A percentile compares a stretch with the other conserved stretches of the same genome.
Evolutionary conservation across 2,329 filamentous ascomycete species (phyloP).

Genomic region (Teratosphaeria zuluensis): DNA sequence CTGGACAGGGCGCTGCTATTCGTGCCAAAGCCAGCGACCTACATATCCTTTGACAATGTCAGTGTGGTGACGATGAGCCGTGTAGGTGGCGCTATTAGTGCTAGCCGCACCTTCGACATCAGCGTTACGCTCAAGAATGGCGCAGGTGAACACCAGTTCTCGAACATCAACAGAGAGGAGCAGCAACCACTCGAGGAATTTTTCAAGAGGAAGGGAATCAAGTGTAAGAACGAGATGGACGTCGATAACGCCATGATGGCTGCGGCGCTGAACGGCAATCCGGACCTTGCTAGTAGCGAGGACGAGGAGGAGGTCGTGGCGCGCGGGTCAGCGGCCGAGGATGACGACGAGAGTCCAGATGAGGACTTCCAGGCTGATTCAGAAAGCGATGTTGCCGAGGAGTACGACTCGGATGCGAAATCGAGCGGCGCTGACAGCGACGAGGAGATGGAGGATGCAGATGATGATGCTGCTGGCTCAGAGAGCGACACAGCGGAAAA

Average conservation of each 20-base stretch:
- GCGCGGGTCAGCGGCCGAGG: slow-evolving; percentile 75
- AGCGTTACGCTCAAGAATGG: slow-evolving; percentile 82
- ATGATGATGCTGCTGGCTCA: slow-evolving; percentile 38
- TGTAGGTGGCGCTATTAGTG: slow-evolving; percentile 85
- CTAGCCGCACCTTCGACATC: slow-evolving; percentile 93
- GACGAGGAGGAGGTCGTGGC: slow-evolving; percentile 83
- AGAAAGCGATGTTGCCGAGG: slow-evolving; percentile 91
- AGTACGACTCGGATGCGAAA: slow-evolving; percentile 86
- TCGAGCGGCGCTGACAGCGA: slow-evolving; percentile 55
- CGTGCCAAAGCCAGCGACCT: slow-evolving; percentile 94
- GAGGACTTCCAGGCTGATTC: slow-evolving; percentile 91
- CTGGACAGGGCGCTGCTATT: slow-evolving; percentile 98
- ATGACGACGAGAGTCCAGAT: slow-evolving; percentile 56
- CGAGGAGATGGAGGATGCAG: slow-evolving; percentile 54
- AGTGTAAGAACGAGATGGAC: slow-evolving; percentile 97
- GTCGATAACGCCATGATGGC: slow-evolving; percentile 69
- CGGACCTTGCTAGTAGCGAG: slow-evolving; percentile 74
- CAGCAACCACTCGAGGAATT: slow-evolving; percentile 94
- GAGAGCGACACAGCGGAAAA: slow-evolving; percentile 41
- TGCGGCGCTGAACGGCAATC: slow-evolving; percentile 65
- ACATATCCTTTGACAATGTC: slow-evolving; percentile 91
- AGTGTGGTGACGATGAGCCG: slow-evolving; percentile 89
- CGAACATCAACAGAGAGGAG: slow-evolving; percentile 98
- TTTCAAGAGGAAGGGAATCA: slow-evolving; percentile 90
- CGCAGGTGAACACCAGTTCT: slow-evolving; percentile 87